Percentiles rank a stretch among this genome's conserved stretches.
Evolutionary conservation across 2,329 filamentous ascomycete genomes (phyloP).

Genomic region (Dactylellina parvicollis): DNA sequence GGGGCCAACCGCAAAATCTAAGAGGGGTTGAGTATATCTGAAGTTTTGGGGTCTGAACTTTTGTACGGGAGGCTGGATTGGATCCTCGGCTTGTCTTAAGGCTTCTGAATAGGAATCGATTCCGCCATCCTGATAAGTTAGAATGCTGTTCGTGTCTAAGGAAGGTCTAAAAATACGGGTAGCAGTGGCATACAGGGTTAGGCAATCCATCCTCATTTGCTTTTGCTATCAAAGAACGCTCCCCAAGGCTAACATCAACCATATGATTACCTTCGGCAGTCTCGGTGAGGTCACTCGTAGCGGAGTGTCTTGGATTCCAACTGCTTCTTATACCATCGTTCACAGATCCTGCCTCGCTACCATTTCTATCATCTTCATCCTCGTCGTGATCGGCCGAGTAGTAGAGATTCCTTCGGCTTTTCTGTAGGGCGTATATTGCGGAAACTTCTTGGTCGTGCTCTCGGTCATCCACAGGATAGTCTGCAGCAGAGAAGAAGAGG

Average conservation of each 20-base stretch:
- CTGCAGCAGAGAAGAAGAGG: constrained; percentile 90
- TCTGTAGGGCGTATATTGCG: constrained; percentile 91
- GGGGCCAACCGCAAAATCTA: constrained; percentile 1
- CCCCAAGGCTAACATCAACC: constrained; percentile 60
- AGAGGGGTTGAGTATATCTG: background rate
- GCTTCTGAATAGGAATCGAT: constrained; percentile 28
- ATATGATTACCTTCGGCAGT: constrained; percentile 53
- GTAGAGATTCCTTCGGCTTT: constrained; percentile 83
- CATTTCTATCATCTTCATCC: constrained; percentile 63
- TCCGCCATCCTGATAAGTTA: constrained; percentile 22
- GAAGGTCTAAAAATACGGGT: constrained; percentile 42
- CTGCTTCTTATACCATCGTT: constrained; percentile 71
- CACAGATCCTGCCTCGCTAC: constrained; percentile 39
- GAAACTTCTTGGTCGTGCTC: constrained; percentile 90
- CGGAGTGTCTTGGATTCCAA: constrained; percentile 68
- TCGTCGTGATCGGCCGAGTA: constrained; percentile 71
- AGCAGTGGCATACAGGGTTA: constrained; percentile 22
- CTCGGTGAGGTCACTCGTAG: constrained; percentile 62
- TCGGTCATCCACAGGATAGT: constrained; percentile 92
- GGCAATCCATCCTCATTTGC: constrained; percentile 53
- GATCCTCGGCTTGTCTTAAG: constrained; percentile 34
- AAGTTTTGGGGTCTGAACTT: constrained; percentile 34
- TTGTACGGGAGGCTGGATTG: constrained; percentile 32
- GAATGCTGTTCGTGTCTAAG: background rate
- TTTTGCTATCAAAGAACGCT: constrained; percentile 61